Evolutionary conservation across 2,329 filamentous ascomycete species (phyloP).

Genomic region (Beauveria sp.): DNA sequence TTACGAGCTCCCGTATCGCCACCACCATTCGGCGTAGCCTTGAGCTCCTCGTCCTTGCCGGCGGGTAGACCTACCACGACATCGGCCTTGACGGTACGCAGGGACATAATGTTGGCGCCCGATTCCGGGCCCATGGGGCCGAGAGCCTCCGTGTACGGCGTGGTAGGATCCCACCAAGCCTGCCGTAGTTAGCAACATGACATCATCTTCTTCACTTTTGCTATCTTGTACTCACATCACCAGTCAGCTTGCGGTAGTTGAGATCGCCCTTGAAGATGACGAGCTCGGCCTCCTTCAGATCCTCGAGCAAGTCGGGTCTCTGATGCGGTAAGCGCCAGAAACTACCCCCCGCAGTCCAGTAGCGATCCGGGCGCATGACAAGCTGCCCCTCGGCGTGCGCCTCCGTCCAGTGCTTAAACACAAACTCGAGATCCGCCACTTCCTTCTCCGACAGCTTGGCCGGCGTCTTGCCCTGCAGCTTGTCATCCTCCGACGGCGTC

Average conservation of each 20-base stretch:
- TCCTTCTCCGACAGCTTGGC: slow-evolving; percentile 61
- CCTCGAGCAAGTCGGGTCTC: slow-evolving; percentile 61
- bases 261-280: slow-evolving; percentile 96
- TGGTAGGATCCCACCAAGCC: slow-evolving; percentile 71
- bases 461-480: slow-evolving; percentile 47
- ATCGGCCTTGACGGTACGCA: slow-evolving; percentile 94
- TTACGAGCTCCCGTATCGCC: slow-evolving; percentile 64
- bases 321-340: slow-evolving; percentile 78
- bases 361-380: slow-evolving; percentile 72
- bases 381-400: slow-evolving; percentile 81
- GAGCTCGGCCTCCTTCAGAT: slow-evolving; percentile 75
- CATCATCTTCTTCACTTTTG: neutral
- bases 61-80: slow-evolving; percentile 81
- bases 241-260: slow-evolving; percentile 90
- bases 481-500: slow-evolving; percentile 61
- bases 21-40: slow-evolving; percentile 58
- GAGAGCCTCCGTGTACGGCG: slow-evolving; percentile 75
- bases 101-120: slow-evolving; percentile 74
- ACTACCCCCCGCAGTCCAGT: slow-evolving; percentile 84
- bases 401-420: slow-evolving; percentile 74
- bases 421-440: slow-evolving; percentile 57
- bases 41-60: slow-evolving; percentile 77
- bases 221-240: slow-evolving; percentile 57
- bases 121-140: slow-evolving; percentile 77
- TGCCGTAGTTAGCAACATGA: slow-evolving; percentile 10